Base-by-base conservation (phyloP, 2,329 filamentous ascomycete genomes). In the Fusarium subtropicale region DNA sequence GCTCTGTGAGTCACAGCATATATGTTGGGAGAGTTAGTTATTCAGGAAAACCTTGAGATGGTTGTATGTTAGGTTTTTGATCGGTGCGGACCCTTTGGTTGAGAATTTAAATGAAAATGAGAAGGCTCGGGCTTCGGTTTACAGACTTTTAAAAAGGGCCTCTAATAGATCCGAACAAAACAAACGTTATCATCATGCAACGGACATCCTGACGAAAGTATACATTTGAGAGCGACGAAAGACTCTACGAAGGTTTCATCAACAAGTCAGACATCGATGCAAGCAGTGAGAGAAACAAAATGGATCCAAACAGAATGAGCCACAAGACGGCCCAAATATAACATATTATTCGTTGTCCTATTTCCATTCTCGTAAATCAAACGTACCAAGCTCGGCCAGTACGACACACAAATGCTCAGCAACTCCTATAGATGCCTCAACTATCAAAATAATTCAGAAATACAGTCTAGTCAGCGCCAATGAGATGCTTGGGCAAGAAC, bases 401-500 rank as follows among this genome's bases (percentile, higher is more conserved):
- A 52, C 22, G 42, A 50, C 33, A 28, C 15, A 45, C 31, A 45
- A 45, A 58, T 36, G 46, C 39, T 45, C 41, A 39, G 33, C 46
- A 68, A 66, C 56, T 65, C 64, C 50, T 28, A 36, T 53, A 58
- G 41, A 68, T 68, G 64, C 58, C 34, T 28, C 36, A 16, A 41
- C 57, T 46, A 28, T 55, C 18, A 36, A 36, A 48, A 38, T 22
- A 22, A 30, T 26, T 22, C n/a, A 41, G 34, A 33, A 34, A 36
- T 31, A 47, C 22, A 48, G 12, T 50, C 52, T 68, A 75, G 48
- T 83, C 81, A 50, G 85, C 85, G 44, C 88, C 88, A 75, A 95
- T 87, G 70, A 91, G 81, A 66, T 90, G 87, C 82, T 91, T 94
- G 5, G 94, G 94, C 75, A 97, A 79, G 79, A 96, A 96, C 7